phyloP scores from a whole-genome alignment of 495 filamentous ascomycete species.

The Penicillium malachiteum region DNA sequence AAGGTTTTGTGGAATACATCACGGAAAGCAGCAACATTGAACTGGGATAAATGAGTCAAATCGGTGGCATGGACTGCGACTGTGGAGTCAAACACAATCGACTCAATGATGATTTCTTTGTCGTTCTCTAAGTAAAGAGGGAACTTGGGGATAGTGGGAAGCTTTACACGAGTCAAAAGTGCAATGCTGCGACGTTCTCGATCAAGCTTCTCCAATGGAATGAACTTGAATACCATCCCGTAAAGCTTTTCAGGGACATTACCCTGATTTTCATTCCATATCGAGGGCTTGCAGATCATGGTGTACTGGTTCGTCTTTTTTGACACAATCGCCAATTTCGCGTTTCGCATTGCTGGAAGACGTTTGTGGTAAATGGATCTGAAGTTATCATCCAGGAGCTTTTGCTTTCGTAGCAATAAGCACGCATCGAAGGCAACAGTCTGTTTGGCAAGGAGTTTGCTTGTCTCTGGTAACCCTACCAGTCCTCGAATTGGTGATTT shows the following conservation, averaged over 20 bases:
- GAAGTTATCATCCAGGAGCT: conserved; percentile 70
- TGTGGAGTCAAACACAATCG: conserved; percentile 29
- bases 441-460: conserved; percentile 79
- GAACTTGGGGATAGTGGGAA: conserved; percentile 69
- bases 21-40: conserved; percentile 75
- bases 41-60: conserved; percentile 56
- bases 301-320: conserved; percentile 71
- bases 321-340: conserved; percentile 75
- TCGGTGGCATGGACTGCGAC: conserved; percentile 42
- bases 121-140: conserved; percentile 66
- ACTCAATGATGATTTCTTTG: conserved; percentile 57
- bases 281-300: conserved; percentile 74
- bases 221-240: conserved; percentile 62
- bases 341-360: conserved; percentile 84
- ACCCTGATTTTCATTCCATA: conserved; percentile 64
- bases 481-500: conserved; percentile 67
- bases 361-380: conserved; percentile 70
- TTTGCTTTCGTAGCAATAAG: conserved; percentile 61
- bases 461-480: conserved; percentile 57
- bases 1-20: conserved; percentile 90
- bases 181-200: conserved; percentile 62
- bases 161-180: conserved; percentile 65
- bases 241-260: conserved; percentile 57
- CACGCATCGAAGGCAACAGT: conserved; percentile 89
- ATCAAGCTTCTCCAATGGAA: conserved; percentile 55